A percentile compares a stretch with the other conserved stretches of the same genome.
These are phyloP conservation scores for Cyclotella choctawhatcheeana DNA, from an alignment of 108 stramenopile species.

Conservation along the genomic window DNA sequence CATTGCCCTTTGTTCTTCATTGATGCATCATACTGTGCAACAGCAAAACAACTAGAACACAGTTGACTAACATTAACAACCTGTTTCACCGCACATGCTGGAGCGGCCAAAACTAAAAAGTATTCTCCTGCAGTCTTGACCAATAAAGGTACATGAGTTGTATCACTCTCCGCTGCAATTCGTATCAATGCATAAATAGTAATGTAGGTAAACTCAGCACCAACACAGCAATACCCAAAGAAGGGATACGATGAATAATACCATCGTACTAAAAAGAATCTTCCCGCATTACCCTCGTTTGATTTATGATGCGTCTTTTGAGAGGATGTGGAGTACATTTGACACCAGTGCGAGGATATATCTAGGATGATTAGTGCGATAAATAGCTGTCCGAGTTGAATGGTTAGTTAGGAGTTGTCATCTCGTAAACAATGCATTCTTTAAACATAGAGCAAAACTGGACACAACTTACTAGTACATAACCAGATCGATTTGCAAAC, in stretches of 20 bases:
- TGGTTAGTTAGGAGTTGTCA: too few relatives aligned
- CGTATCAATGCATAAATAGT: conserved; percentile 58
- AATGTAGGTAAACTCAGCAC: conserved; percentile 90
- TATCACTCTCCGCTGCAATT: not conserved
- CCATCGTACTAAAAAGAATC: conserved; percentile 89
- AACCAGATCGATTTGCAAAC: conserved; percentile 39
- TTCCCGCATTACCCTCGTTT: conserved; percentile 80
- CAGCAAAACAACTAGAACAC: conserved; percentile 77
- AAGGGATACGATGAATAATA: conserved; percentile 94
- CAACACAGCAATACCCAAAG: conserved; percentile 96
- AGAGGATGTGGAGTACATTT: conserved; percentile 86
- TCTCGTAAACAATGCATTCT: too few relatives aligned
- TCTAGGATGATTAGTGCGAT: conserved; percentile 72
- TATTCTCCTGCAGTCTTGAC: conserved; percentile 37
- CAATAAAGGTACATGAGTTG: conserved; percentile 7
- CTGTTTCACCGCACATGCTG: conserved; percentile 86
- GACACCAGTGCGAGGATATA: conserved; percentile 93
- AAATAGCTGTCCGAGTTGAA: conserved; percentile 58
- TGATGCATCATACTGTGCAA: conserved; percentile 78
- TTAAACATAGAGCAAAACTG: too few relatives aligned
- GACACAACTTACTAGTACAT: conserved; percentile 55
- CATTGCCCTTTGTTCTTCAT: conserved; percentile 34
- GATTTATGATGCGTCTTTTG: conserved; percentile 92
- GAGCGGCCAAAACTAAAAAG: conserved; percentile 54
- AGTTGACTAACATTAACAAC: conserved; percentile 88